Evolutionary conservation across 176 grass and related monocot genomes (phyloP).

Genomic region (Thinopyrum elongatum): DNA sequence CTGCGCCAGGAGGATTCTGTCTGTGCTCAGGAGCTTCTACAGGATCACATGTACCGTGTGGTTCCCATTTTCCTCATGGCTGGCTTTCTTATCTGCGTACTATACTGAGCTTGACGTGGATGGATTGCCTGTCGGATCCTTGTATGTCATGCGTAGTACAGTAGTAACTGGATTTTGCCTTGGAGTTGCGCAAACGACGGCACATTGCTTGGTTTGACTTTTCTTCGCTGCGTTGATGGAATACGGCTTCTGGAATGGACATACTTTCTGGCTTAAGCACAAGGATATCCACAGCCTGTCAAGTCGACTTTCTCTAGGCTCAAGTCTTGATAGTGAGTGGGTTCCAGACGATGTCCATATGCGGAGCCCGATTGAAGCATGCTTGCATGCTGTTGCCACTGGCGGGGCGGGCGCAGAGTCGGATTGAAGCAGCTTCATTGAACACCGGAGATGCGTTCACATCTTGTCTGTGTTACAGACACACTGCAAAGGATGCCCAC

Average conservation of each 20-base stretch:
- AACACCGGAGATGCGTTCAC: background rate
- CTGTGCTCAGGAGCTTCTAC: background rate
- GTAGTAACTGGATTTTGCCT: background rate
- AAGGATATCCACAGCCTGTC: background rate
- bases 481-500: background rate
- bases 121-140: slow-evolving; percentile 22
- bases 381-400: background rate
- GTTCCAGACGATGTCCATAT: background rate
- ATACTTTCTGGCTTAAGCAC: background rate
- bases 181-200: background rate
- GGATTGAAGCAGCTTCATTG: background rate
- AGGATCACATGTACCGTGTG: background rate
- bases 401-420: background rate
- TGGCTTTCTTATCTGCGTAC: background rate
- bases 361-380: background rate
- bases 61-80: background rate
- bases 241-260: background rate
- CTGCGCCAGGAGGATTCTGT: background rate
- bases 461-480: background rate
- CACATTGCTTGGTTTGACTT: background rate
- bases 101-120: slow-evolving; percentile 2
- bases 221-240: background rate
- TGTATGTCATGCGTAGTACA: background rate
- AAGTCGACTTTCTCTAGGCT: background rate
- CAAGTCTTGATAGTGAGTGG: background rate